Evolutionary conservation across 768 basidiomycete species (phyloP).

Genomic region (Antrodiella citrinella): DNA sequence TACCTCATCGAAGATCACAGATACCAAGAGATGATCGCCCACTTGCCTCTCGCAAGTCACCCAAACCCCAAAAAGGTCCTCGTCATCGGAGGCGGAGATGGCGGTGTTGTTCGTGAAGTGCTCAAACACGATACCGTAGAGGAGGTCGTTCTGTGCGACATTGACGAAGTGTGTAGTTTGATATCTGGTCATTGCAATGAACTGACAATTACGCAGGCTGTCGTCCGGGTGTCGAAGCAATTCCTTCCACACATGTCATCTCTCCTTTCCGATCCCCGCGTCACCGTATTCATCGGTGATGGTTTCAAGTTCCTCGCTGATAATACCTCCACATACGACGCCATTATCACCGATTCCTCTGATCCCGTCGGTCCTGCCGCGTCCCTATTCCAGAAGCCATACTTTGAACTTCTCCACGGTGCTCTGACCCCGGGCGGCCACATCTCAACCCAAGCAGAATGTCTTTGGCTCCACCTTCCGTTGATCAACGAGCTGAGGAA

Average conservation of each 20-base stretch:
- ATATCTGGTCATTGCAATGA: not conserved
- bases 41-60: conserved; percentile 92
- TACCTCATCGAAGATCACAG: conserved; percentile 29
- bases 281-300: conserved; percentile 83
- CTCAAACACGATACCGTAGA: conserved; percentile 90
- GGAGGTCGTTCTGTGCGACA: conserved; percentile 92
- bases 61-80: conserved; percentile 94
- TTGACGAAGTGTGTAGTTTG: conserved; percentile 67
- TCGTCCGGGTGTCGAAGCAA: conserved; percentile 87
- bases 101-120: conserved; percentile 95
- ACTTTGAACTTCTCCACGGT: conserved; percentile 91
- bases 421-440: conserved; percentile 84
- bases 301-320: conserved; percentile 95
- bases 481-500: conserved; percentile 72
- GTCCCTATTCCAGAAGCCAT: conserved; percentile 91
- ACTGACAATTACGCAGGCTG: conserved; percentile 47
- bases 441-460: conserved; percentile 95
- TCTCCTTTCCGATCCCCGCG: conserved; percentile 71
- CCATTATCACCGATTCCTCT: conserved; percentile 97
- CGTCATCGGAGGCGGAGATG: conserved; percentile 97
- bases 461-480: conserved; percentile 87
- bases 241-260: conserved; percentile 93
- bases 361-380: conserved; percentile 96
- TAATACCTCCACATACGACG: conserved; percentile 84
- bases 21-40: conserved; percentile 99